A percentile compares a stretch with the other conserved stretches of the same genome.
Evolutionary conservation across 192 early-diverging fungal species (phyloP).

Genomic region (Backusella mclennaniae): DNA sequence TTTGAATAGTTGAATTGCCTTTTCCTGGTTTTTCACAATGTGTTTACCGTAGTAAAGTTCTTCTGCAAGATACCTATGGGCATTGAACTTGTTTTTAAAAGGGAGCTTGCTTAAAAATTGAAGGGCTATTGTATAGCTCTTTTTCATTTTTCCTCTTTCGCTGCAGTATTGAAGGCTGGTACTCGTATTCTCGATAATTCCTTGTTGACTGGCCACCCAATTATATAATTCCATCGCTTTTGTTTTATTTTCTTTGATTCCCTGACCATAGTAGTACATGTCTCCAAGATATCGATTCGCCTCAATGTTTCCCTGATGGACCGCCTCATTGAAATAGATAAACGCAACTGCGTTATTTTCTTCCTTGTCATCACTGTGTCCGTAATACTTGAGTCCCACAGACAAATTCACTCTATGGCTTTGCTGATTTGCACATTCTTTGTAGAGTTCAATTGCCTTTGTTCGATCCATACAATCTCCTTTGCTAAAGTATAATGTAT

Average conservation of each 20-base stretch:
- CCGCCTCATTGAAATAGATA: background rate
- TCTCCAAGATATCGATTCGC: background rate
- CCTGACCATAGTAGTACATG: background rate
- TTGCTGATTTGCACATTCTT: background rate
- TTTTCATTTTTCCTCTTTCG: background rate
- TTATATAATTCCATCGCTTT: background rate
- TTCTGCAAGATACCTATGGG: background rate
- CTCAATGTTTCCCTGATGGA: background rate
- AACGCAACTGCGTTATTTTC: background rate
- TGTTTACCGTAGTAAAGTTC: background rate
- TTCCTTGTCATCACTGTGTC: background rate
- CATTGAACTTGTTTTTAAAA: background rate
- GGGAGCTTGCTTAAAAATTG: background rate
- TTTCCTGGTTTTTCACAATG: background rate
- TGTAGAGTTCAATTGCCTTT: background rate
- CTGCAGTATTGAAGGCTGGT: background rate
- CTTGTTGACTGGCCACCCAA: background rate
- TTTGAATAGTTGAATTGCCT: background rate
- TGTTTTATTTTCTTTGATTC: background rate
- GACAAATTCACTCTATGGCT: background rate
- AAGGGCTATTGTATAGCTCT: background rate
- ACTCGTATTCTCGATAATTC: background rate
- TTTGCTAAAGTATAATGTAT: background rate
- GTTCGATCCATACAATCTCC: background rate
- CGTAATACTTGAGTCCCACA: background rate